These are phyloP conservation scores for Lepidium sativum DNA, from an alignment of 345 rosid species.

Conservation along the genomic window DNA sequence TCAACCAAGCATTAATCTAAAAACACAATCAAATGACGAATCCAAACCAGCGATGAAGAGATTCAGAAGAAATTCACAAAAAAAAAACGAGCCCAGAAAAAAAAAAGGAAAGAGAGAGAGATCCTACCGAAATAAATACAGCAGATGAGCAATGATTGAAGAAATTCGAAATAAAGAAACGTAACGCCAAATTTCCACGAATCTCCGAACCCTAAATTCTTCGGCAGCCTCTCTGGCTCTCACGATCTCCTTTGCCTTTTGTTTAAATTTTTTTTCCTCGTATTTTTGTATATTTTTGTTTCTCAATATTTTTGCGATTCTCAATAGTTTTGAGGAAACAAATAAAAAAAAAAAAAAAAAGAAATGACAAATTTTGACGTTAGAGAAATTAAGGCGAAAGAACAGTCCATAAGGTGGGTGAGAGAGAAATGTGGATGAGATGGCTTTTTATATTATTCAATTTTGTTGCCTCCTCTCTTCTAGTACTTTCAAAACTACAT, in stretches of 20 bases:
- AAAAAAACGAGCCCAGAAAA: neutral
- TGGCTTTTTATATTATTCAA: neutral
- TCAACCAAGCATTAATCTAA: neutral
- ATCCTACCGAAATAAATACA: neutral
- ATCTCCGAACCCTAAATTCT: conserved; percentile 20
- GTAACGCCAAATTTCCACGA: conserved; percentile 4
- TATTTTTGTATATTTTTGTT: neutral
- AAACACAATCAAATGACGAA: neutral
- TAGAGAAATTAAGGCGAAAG: neutral
- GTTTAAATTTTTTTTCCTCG: neutral
- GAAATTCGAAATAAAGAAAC: neutral
- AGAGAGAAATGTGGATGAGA: conserved; percentile 20
- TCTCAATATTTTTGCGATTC: neutral
- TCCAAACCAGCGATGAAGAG: neutral
- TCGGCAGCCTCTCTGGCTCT: conserved; percentile 24
- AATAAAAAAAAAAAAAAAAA: neutral
- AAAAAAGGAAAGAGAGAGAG: neutral
- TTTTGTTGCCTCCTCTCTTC: neutral
- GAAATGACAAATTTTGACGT: neutral
- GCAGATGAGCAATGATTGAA: neutral
- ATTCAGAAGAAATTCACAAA: neutral
- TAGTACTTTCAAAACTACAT: conserved; percentile 7
- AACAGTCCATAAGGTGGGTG: conserved; percentile 13
- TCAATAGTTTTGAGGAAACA: too few relatives aligned
- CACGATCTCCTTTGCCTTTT: conserved; percentile 20